A percentile compares a stretch with the other conserved stretches of the same genome.
Conservation (phyloP, 2,329 filamentous ascomycete genomes). For the Davidsoniella eucalypti region DNA sequence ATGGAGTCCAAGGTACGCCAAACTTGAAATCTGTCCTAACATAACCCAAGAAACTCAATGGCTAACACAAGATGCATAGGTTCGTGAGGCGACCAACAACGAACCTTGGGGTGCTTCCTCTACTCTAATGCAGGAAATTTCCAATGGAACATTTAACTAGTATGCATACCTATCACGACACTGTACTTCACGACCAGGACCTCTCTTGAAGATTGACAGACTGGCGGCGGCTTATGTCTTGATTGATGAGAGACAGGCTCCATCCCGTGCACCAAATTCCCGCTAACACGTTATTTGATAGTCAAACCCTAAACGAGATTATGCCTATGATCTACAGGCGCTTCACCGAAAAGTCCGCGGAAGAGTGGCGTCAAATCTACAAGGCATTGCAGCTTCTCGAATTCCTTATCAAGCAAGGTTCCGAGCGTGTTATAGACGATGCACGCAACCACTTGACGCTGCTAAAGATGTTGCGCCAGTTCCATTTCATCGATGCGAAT, state of each 20-base stretch:
- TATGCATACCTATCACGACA: conserved; percentile 28
- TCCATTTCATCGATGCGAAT: conserved; percentile 90
- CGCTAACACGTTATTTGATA: conserved; percentile 23
- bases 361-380: conserved; percentile 99
- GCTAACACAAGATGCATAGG: conserved; percentile 30
- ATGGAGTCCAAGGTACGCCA: conserved; percentile 55
- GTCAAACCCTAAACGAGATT: conserved; percentile 93
- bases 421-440: conserved; percentile 92
- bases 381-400: conserved; percentile 94
- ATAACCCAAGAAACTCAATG: not conserved
- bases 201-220: not conserved
- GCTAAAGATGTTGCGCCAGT: conserved; percentile 95
- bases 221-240: too few relatives aligned
- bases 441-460: conserved; percentile 87
- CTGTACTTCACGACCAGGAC: not conserved
- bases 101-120: conserved; percentile 87
- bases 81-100: conserved; percentile 96
- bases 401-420: conserved; percentile 95
- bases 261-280: not conserved
- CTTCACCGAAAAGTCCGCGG: conserved; percentile 94
- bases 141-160: conserved; percentile 97
- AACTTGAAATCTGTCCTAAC: not conserved
- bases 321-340: conserved; percentile 99
- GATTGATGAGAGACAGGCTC: too few relatives aligned
- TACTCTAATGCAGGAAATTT: conserved; percentile 91